A percentile compares a stretch with the other conserved stretches of the same genome.
phyloP scores from a whole-genome alignment of 805 yeast genomes.

The Wickerhamomyces pijperi region DNA sequence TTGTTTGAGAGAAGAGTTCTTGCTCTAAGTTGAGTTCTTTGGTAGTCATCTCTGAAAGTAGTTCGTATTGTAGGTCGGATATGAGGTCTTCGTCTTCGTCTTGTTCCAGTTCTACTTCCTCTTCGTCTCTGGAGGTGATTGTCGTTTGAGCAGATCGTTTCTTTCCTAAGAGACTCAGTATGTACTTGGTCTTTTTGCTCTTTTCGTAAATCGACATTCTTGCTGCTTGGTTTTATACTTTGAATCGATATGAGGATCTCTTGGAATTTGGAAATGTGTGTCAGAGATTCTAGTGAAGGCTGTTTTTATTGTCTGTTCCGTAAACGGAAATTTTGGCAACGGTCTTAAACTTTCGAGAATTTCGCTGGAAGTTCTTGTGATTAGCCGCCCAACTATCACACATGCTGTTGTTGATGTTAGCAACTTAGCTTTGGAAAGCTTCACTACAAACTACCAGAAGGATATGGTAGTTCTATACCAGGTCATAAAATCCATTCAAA shows the following conservation, averaged over 20 bases:
- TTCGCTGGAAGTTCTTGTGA: no score
- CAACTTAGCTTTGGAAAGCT: no score
- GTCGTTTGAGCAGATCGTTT: conserved; percentile 3
- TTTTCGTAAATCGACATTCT: not conserved
- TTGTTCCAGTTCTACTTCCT: not conserved
- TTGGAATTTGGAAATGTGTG: no score
- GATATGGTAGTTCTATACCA: not conserved
- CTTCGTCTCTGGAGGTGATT: no score
- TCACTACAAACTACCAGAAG: no score
- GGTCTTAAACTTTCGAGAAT: no score
- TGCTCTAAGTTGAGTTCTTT: conserved; percentile 14
- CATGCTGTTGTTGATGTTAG: no score
- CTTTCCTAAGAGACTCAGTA: conserved; percentile 7
- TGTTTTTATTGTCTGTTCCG: not conserved
- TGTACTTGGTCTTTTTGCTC: not conserved
- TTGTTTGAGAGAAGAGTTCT: conserved; percentile 25
- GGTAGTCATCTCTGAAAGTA: conserved; percentile 9
- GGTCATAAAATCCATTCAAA: not conserved
- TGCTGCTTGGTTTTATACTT: not conserved
- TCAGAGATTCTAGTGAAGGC: no score
- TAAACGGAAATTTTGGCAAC: not conserved
- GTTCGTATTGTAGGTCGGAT: conserved; percentile 5
- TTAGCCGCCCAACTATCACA: no score
- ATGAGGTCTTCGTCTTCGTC: not conserved
- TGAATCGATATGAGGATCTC: not conserved